Percentiles rank a stretch among this genome's conserved stretches.
Conservation (phyloP, 2,329 filamentous ascomycete species). For the Colletotrichum somersetense region DNA sequence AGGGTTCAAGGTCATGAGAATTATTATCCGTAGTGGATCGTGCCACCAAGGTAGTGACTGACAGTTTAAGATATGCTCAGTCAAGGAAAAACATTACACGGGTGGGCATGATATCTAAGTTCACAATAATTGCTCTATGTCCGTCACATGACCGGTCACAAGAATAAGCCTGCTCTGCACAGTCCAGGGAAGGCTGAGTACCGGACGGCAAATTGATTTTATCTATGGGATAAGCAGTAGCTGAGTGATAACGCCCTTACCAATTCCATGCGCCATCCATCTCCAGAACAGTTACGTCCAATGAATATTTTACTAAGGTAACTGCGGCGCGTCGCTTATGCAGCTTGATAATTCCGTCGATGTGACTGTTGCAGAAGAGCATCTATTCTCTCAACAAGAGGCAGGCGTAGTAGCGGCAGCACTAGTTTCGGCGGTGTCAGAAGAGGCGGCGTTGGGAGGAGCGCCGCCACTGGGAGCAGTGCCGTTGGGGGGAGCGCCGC, state of each 20-base stretch:
- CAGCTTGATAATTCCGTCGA: background rate
- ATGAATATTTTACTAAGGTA: background rate
- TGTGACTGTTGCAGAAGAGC: background rate
- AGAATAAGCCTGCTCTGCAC: background rate
- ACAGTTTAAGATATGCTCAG: background rate
- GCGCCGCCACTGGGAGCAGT: constrained; percentile 29
- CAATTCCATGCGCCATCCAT: background rate
- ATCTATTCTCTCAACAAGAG: background rate
- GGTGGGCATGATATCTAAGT: background rate
- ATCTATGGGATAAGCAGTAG: background rate
- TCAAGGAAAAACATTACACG: background rate
- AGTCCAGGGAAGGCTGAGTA: background rate
- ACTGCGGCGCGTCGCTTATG: constrained; percentile 11
- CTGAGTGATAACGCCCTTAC: background rate
- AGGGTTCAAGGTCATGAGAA: background rate
- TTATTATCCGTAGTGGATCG: background rate
- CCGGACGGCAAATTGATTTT: background rate
- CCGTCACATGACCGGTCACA: background rate
- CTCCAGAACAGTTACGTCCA: background rate
- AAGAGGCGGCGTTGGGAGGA: constrained; percentile 7
- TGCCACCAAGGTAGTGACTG: background rate
- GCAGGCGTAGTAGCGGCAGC: background rate
- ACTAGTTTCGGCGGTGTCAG: background rate
- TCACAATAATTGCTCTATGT: background rate
- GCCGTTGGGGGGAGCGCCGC: constrained; percentile 35